Evolutionary conservation across 2,329 filamentous ascomycete species (phyloP).

Genomic region (Colletotrichum destructivum): DNA sequence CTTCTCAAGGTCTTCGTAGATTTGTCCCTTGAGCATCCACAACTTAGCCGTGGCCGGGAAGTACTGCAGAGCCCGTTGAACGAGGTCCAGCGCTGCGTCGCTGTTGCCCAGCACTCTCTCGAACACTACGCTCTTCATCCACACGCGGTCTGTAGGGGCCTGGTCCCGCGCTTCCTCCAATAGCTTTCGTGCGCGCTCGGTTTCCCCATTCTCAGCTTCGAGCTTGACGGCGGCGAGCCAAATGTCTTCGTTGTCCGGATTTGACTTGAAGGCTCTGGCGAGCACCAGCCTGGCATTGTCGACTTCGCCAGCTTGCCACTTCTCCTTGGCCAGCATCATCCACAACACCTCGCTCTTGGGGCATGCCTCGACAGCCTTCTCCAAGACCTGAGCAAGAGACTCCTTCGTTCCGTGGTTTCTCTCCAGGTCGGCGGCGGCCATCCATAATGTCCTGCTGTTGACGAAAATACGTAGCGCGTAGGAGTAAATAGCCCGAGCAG

Average conservation of each 20-base stretch:
- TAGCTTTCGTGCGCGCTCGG: slow-evolving; percentile 85
- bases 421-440: slow-evolving; percentile 91
- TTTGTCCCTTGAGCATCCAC: slow-evolving; percentile 99
- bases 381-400: slow-evolving; percentile 85
- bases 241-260: slow-evolving; percentile 97
- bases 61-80: slow-evolving; percentile 86
- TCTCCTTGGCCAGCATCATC: slow-evolving; percentile 97
- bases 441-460: slow-evolving; percentile 89
- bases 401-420: slow-evolving; percentile 89
- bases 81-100: slow-evolving; percentile 88
- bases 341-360: slow-evolving; percentile 92
- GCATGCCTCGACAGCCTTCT: slow-evolving; percentile 94
- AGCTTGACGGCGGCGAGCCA: slow-evolving; percentile 97
- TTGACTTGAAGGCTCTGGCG: slow-evolving; percentile 91
- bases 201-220: slow-evolving; percentile 90
- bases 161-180: slow-evolving; percentile 87
- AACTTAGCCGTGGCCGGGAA: slow-evolving; percentile 91
- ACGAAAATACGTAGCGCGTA: slow-evolving; percentile 92
- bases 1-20: slow-evolving; percentile 89
- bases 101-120: slow-evolving; percentile 87
- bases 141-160: slow-evolving; percentile 95
- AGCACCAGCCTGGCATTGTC: slow-evolving; percentile 90
- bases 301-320: slow-evolving; percentile 89
- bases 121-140: slow-evolving; percentile 96
- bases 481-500: slow-evolving; percentile 92